These are phyloP conservation scores for Galerina sulciceps DNA, from an alignment of 768 basidiomycete genomes.

Conservation along the genomic window DNA sequence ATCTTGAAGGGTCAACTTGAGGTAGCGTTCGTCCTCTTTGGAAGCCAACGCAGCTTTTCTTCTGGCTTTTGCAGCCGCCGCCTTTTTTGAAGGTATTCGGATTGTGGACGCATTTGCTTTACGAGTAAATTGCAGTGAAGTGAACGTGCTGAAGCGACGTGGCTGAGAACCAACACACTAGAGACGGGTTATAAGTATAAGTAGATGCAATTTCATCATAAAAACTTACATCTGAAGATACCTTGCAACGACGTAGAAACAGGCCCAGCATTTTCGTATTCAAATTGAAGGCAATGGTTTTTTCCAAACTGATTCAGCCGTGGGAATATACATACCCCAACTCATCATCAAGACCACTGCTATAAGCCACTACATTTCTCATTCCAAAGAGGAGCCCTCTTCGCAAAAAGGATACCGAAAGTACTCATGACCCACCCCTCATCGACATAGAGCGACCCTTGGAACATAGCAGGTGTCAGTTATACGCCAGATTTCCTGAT, in stretches of 20 bases:
- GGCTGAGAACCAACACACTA: constrained; percentile 13
- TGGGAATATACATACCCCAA: constrained; percentile 15
- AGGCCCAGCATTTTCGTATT: constrained; percentile 21
- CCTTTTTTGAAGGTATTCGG: constrained; percentile 70
- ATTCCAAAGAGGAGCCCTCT: too few relatives aligned
- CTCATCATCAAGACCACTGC: too few relatives aligned
- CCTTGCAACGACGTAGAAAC: constrained; percentile 31
- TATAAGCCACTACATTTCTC: too few relatives aligned
- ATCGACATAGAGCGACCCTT: too few relatives aligned
- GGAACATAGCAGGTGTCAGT: too few relatives aligned
- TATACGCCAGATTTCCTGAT: too few relatives aligned
- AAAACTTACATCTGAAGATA: constrained; percentile 25
- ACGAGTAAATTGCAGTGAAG: constrained; percentile 45
- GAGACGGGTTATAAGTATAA: neutral
- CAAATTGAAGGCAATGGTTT: neutral
- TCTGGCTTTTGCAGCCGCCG: constrained; percentile 65
- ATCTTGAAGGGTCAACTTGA: constrained; percentile 67
- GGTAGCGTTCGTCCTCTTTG: constrained; percentile 61
- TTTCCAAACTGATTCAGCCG: constrained; percentile 14
- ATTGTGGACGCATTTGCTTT: constrained; percentile 51
- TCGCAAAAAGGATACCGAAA: too few relatives aligned
- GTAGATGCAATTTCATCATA: neutral
- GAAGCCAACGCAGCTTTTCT: constrained; percentile 58
- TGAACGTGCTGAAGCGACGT: constrained; percentile 60
- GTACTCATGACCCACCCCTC: too few relatives aligned